These are phyloP conservation scores for Populus ilicifolia DNA, from an alignment of 345 rosid genomes.

Conservation along the genomic window DNA sequence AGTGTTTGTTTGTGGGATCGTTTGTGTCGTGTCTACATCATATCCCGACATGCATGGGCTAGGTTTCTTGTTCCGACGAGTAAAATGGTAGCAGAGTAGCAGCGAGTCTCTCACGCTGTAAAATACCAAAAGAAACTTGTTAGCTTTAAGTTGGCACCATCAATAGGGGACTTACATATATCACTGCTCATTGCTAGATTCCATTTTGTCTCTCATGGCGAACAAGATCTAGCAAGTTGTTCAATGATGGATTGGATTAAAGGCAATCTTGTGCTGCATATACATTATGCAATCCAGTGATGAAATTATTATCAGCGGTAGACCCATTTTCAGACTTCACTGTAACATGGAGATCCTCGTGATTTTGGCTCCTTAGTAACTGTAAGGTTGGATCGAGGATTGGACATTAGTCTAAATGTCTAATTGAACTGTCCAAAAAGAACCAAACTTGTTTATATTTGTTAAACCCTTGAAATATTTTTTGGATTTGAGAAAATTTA, in stretches of 20 bases:
- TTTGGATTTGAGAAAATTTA: no score
- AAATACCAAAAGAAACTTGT: no score
- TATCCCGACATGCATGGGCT: background rate
- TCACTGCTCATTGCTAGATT: background rate
- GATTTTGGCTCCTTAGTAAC: slow-evolving; percentile 2
- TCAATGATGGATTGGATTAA: background rate
- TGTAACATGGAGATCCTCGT: background rate
- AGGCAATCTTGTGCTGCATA: background rate
- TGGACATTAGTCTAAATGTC: background rate
- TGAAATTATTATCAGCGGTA: background rate
- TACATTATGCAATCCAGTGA: background rate
- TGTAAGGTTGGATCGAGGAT: background rate
- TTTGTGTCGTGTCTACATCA: background rate
- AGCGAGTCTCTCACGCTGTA: no score
- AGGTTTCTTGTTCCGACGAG: no score
- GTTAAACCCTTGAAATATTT: no score
- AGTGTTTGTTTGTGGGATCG: background rate
- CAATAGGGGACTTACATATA: background rate
- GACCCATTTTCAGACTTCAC: background rate
- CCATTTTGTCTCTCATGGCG: background rate
- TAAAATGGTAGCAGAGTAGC: no score
- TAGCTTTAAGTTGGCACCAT: background rate
- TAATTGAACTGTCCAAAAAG: background rate
- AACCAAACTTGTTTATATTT: no score
- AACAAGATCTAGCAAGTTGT: background rate